A percentile compares a stretch with the other conserved stretches of the same genome.
Evolutionary conservation across 306 rosid genomes (phyloP).

Genomic region (Fragaria vesca): DNA sequence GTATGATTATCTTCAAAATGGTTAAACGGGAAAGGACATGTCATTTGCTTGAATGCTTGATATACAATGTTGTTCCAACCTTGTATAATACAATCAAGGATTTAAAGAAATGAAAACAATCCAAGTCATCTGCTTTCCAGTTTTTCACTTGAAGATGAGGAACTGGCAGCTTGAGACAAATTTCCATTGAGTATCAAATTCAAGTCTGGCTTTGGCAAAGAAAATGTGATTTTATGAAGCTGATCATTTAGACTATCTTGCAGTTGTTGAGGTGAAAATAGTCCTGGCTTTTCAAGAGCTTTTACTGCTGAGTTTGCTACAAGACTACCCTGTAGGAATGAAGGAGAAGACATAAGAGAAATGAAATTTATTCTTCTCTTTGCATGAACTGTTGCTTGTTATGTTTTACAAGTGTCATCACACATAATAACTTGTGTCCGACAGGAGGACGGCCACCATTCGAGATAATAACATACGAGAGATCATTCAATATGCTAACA

Average conservation of each 20-base stretch:
- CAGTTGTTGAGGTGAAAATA: constrained; percentile 33
- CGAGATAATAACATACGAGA: too few relatives aligned
- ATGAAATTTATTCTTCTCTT: neutral
- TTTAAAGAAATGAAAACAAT: neutral
- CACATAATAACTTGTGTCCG: too few relatives aligned
- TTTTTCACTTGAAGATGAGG: constrained; percentile 1
- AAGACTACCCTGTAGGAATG: constrained; percentile 29
- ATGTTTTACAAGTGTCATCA: too few relatives aligned
- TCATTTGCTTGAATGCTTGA: neutral
- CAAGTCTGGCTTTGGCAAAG: constrained; percentile 18
- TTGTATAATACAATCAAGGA: neutral
- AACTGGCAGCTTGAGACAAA: constrained; percentile 7
- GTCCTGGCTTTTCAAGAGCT: constrained; percentile 42
- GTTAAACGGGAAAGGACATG: neutral
- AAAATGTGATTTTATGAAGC: constrained; percentile 29
- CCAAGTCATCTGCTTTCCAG: neutral
- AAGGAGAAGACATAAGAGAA: neutral
- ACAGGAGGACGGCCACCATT: too few relatives aligned
- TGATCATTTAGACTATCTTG: constrained; percentile 32
- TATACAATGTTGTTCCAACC: neutral
- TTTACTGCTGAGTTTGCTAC: constrained; percentile 35
- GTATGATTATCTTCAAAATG: neutral
- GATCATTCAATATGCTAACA: too few relatives aligned
- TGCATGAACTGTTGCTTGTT: neutral
- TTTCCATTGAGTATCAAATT: constrained; percentile 25